A percentile compares a stretch with the other conserved stretches of the same genome.
These are phyloP conservation scores for Penicillium occitanis DNA, from an alignment of 2,329 filamentous ascomycete genomes.

Conservation along the genomic window DNA sequence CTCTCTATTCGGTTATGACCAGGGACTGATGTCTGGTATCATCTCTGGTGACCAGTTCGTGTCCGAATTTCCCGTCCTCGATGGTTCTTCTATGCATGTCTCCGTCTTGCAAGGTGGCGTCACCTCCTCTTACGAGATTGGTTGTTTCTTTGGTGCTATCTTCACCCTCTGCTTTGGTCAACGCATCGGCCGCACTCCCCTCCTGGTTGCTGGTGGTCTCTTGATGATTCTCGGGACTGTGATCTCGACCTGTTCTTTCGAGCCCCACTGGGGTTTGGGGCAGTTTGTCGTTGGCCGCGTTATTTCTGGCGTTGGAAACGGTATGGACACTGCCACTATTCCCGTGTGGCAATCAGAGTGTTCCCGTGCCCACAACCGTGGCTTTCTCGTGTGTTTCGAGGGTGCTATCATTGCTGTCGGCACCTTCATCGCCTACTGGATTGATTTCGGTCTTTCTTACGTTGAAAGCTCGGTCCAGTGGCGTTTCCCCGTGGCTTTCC, in stretches of 20 bases:
- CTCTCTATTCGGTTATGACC: constrained; percentile 65
- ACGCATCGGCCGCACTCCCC: constrained; percentile 34
- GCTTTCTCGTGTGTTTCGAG: constrained; percentile 37
- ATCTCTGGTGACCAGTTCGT: constrained; percentile 44
- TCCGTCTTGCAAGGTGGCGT: constrained; percentile 54
- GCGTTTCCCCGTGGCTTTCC: constrained; percentile 50
- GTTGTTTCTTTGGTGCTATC: constrained; percentile 39
- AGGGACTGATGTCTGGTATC: constrained; percentile 67
- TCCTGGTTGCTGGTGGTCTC: constrained; percentile 55
- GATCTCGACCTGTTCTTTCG: constrained; percentile 30
- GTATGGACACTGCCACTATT: constrained; percentile 42
- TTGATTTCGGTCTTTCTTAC: constrained; percentile 37
- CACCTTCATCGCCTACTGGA: constrained; percentile 38
- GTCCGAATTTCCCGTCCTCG: constrained; percentile 28
- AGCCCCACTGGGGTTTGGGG: constrained; percentile 31
- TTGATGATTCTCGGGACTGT: constrained; percentile 43
- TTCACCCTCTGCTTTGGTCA: constrained; percentile 34
- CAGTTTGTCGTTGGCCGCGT: constrained; percentile 39
- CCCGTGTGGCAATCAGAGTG: constrained; percentile 44
- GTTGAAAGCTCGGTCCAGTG: constrained; percentile 38
- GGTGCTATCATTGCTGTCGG: constrained; percentile 36
- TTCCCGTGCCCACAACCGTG: constrained; percentile 35
- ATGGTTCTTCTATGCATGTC: constrained; percentile 37
- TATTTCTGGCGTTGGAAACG: constrained; percentile 35
- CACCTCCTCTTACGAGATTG: constrained; percentile 55